Percentiles rank a stretch among this genome's conserved stretches.
Conservation (phyloP, 1,284 basidiomycete species). For the Mycosarcoma mackinlayi region DNA sequence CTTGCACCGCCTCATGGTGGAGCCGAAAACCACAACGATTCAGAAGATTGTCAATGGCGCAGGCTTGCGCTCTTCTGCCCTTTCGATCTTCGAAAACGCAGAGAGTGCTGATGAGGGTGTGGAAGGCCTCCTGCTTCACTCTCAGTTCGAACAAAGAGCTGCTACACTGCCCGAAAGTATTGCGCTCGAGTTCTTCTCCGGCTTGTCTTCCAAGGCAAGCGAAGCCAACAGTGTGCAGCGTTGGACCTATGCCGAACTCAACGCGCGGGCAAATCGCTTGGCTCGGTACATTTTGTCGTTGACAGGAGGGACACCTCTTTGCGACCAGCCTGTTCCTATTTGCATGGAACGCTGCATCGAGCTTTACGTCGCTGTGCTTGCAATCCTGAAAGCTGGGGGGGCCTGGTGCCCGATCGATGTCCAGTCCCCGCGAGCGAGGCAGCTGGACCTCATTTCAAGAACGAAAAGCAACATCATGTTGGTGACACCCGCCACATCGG, state of each 20-base stretch:
- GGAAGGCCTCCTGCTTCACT: conserved; percentile 4
- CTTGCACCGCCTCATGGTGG: conserved; percentile 6
- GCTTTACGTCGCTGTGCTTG: conserved; percentile 21
- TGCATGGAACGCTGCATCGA: conserved; percentile 21
- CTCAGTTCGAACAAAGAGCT: conserved; percentile 16
- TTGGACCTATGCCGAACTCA: conserved; percentile 18
- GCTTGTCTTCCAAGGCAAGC: background rate
- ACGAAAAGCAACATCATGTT: conserved; percentile 24
- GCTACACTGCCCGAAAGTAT: background rate
- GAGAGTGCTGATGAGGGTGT: background rate
- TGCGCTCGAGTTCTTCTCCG: conserved; percentile 16
- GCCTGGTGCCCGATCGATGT: conserved; percentile 61
- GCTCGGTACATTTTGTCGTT: conserved; percentile 9
- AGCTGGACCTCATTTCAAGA: conserved; percentile 40
- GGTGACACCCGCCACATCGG: conserved; percentile 6
- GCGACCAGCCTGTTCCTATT: conserved; percentile 19
- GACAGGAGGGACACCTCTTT: conserved; percentile 2
- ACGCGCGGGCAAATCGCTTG: conserved; percentile 5
- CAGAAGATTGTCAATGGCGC: conserved; percentile 5
- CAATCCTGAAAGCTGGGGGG: conserved; percentile 29
- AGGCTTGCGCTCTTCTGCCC: conserved; percentile 4
- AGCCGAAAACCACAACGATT: conserved; percentile 6
- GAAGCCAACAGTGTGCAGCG: background rate
- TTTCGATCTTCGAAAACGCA: background rate
- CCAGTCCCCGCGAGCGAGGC: conserved; percentile 39